Conservation (phyloP, 2,329 filamentous ascomycete genomes). For the Diplodia corticola region DNA sequence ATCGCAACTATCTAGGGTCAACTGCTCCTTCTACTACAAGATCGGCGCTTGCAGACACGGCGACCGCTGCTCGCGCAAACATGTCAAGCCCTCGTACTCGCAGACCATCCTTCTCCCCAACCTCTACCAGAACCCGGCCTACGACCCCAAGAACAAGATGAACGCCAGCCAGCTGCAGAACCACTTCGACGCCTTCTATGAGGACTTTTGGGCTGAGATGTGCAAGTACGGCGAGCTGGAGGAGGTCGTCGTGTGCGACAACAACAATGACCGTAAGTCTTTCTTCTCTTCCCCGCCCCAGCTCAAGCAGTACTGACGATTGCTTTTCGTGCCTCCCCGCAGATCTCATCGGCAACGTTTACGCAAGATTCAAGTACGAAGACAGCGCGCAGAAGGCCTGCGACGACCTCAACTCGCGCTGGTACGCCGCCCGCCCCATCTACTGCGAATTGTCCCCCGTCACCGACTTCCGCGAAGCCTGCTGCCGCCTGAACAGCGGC, state of each 20-base stretch:
- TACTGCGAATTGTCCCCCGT: slow-evolving; percentile 98
- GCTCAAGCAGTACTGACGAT: slow-evolving; percentile 17
- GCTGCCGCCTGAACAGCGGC: slow-evolving; percentile 89
- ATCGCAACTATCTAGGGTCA: slow-evolving; percentile 56
- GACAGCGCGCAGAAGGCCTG: slow-evolving; percentile 91
- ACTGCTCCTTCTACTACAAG: slow-evolving; percentile 99
- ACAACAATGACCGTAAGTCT: slow-evolving; percentile 90
- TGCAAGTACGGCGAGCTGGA: slow-evolving; percentile 98
- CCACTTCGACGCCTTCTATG: slow-evolving; percentile 99
- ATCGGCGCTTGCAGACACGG: slow-evolving; percentile 98
- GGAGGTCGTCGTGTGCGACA: slow-evolving; percentile 97
- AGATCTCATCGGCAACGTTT: slow-evolving; percentile 98
- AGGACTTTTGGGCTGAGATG: slow-evolving; percentile 99
- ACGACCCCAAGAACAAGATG: slow-evolving; percentile 96
- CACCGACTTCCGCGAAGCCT: slow-evolving; percentile 97
- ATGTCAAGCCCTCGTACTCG: slow-evolving; percentile 97
- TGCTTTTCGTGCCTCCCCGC: background rate
- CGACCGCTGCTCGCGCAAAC: slow-evolving; percentile 96
- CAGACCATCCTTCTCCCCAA: slow-evolving; percentile 98
- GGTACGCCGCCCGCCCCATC: slow-evolving; percentile 96
- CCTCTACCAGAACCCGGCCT: slow-evolving; percentile 98
- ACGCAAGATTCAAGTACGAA: slow-evolving; percentile 99
- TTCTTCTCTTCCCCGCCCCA: background rate
- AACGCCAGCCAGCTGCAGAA: slow-evolving; percentile 94
- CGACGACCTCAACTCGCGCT: slow-evolving; percentile 89